phyloP scores from a whole-genome alignment of 106 monocot species.

The Acorus calamus region DNA sequence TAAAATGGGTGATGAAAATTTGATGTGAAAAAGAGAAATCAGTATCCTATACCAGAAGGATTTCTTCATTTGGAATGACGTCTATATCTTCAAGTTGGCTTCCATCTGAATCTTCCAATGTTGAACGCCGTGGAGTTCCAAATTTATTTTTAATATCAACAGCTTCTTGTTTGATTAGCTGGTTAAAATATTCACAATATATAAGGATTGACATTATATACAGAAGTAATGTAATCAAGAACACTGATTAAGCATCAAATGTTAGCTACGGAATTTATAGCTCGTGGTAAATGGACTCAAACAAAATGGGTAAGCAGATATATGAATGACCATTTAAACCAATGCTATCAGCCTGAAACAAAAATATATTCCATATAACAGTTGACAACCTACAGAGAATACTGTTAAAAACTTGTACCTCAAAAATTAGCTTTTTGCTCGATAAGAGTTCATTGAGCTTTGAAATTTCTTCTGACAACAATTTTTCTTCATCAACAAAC shows the following conservation, averaged over 20 bases:
- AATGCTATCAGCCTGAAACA: not conserved
- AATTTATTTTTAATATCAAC: constrained; percentile 87
- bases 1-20: no score
- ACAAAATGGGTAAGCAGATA: no score
- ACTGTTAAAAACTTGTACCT: constrained; percentile 31
- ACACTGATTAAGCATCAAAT: no score
- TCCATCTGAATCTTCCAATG: constrained; percentile 58
- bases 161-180: constrained; percentile 88
- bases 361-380: not conserved
- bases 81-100: constrained; percentile 84
- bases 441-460: constrained; percentile 84
- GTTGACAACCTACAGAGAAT: no score
- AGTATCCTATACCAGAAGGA: constrained; percentile 62
- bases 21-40: not conserved
- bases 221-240: no score
- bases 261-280: no score
- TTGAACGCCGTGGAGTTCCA: constrained; percentile 68
- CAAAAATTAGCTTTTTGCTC: constrained; percentile 58
- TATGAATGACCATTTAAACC: no score
- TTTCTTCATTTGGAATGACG: constrained; percentile 94
- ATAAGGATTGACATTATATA: no score
- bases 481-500: constrained; percentile 68
- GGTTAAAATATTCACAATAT: not conserved
- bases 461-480: constrained; percentile 61
- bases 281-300: no score